A percentile compares a stretch with the other conserved stretches of the same genome.
These are phyloP conservation scores for Ottelia alismoides DNA, from an alignment of 106 monocot genomes.

Conservation along the genomic window DNA sequence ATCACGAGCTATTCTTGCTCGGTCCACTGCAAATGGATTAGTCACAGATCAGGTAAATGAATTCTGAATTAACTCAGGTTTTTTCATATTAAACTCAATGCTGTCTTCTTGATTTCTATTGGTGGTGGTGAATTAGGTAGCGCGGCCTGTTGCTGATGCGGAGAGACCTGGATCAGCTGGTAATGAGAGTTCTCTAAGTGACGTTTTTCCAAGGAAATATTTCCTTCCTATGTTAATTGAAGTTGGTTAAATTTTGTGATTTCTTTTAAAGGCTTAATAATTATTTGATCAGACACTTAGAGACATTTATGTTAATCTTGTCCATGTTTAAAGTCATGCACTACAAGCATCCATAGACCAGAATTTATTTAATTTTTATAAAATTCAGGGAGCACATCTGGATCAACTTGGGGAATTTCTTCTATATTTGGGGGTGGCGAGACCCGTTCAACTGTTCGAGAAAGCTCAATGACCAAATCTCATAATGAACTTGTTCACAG, in stretches of 20 bases:
- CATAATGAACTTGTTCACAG: slow-evolving; percentile 18
- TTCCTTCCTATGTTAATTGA: no score
- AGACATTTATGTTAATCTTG: no score
- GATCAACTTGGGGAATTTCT: slow-evolving; percentile 78
- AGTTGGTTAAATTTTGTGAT: no score
- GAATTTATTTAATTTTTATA: slow-evolving; percentile 4
- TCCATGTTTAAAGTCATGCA: no score
- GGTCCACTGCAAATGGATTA: slow-evolving; percentile 72
- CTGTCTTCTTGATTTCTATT: background rate
- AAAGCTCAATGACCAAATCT: slow-evolving; percentile 28
- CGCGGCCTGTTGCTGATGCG: slow-evolving; percentile 34
- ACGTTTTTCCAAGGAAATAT: no score
- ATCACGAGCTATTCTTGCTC: slow-evolving; percentile 64
- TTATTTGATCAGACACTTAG: no score
- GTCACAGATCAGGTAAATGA: slow-evolving; percentile 59
- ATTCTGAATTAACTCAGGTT: background rate
- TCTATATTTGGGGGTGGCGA: slow-evolving; percentile 78
- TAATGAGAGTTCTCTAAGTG: no score
- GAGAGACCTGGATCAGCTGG: slow-evolving; percentile 55
- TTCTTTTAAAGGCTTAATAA: no score
- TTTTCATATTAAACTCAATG: background rate
- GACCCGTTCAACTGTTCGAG: slow-evolving; percentile 42
- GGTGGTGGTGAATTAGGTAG: slow-evolving; percentile 23
- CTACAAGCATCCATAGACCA: no score
- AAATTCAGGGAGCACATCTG: slow-evolving; percentile 38